Percentiles rank a stretch among this genome's conserved stretches.
phyloP scores from a whole-genome alignment of 805 yeast species.

The Candida coquimbonensis region DNA sequence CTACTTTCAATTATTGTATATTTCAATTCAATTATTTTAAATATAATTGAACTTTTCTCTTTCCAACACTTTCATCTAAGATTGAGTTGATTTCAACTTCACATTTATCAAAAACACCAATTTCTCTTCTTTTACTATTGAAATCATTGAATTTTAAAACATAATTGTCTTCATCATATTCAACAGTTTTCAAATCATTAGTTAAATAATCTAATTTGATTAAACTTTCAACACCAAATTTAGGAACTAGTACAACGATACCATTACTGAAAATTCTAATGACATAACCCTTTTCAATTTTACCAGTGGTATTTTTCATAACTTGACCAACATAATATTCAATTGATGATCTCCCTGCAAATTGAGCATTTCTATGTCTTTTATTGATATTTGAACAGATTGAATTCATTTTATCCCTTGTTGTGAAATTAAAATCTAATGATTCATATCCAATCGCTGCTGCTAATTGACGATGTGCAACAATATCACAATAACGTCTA shows the following conservation, averaged over 20 bases:
- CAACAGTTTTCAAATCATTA: conserved; percentile 54
- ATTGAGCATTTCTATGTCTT: conserved; percentile 96
- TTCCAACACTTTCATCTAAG: conserved; percentile 82
- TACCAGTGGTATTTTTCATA: conserved; percentile 53
- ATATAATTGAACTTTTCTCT: conserved; percentile 79
- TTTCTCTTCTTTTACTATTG: conserved; percentile 37
- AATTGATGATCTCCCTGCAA: conserved; percentile 97
- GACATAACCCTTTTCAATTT: conserved; percentile 80
- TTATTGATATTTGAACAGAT: conserved; percentile 85
- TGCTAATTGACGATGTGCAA: conserved; percentile 94
- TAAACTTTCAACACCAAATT: conserved; percentile 92
- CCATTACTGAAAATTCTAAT: conserved; percentile 93
- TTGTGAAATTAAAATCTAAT: conserved; percentile 74
- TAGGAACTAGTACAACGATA: conserved; percentile 89
- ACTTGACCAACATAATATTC: conserved; percentile 98
- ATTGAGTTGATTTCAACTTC: conserved; percentile 75
- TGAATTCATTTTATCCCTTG: conserved; percentile 82
- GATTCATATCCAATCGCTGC: conserved; percentile 96
- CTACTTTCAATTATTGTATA: not conserved
- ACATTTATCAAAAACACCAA: conserved; percentile 80
- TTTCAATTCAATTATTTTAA: conserved; percentile 31
- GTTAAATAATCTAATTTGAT: conserved; percentile 72
- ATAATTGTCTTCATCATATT: conserved; percentile 73
- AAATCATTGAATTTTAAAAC: conserved; percentile 53
- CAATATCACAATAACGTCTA: conserved; percentile 95